Conservation (phyloP, 176 grass and related monocot species). For the Bonia amplexicaulis region DNA sequence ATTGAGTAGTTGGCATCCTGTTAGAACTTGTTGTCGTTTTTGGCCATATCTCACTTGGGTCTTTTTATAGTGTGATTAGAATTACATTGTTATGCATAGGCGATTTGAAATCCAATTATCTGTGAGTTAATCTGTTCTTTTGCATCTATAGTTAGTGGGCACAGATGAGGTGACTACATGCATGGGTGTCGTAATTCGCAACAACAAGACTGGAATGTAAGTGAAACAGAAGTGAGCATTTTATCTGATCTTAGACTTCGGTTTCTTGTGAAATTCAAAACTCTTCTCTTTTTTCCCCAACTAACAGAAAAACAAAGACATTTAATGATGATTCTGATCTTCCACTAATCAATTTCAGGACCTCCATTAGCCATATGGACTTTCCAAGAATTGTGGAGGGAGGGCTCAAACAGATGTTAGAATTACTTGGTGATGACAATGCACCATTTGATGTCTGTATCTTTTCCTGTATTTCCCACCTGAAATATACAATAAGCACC, state of each 20-base stretch:
- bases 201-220: conserved; percentile 86
- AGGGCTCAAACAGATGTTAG: conserved; percentile 81
- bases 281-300: background rate
- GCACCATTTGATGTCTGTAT: conserved; percentile 78
- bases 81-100: background rate
- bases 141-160: conserved; percentile 60
- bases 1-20: background rate
- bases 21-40: background rate
- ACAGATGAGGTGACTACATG: conserved; percentile 95
- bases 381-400: conserved; percentile 63
- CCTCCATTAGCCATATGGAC: conserved; percentile 81
- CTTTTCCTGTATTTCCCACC: conserved; percentile 21
- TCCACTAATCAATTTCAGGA: conserved; percentile 43
- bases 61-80: background rate
- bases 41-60: background rate
- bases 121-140: conserved; percentile 9
- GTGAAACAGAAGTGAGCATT: conserved; percentile 43
- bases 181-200: conserved; percentile 71
- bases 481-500: background rate
- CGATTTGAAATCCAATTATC: background rate
- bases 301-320: background rate
- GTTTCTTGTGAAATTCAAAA: conserved; percentile 14
- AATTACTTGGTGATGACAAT: conserved; percentile 57
- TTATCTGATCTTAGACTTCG: conserved; percentile 35
- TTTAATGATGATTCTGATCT: conserved; percentile 3